Conservation (phyloP, 148 eudicot species). For the Chenopodium berlandieri region DNA sequence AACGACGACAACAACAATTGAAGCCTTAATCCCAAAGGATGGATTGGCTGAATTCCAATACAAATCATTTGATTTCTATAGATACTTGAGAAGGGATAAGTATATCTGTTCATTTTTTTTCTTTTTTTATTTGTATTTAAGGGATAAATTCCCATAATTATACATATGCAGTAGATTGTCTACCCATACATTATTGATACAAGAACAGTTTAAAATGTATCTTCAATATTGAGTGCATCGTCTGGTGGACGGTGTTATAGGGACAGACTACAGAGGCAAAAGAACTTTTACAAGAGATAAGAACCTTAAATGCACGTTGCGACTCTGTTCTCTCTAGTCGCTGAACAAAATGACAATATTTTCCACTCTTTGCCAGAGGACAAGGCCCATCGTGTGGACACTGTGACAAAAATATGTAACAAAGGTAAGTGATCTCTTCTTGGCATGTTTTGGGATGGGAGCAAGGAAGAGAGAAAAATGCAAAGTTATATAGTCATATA, state of each 20-base stretch:
- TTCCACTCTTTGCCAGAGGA: slow-evolving; percentile 73
- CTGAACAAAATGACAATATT: slow-evolving; percentile 94
- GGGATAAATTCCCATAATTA: too few species aligned
- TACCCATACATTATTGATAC: too few species aligned
- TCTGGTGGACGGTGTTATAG: not conserved
- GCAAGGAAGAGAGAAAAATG: not conserved
- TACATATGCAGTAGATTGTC: too few species aligned
- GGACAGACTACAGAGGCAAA: not conserved
- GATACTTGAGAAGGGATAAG: not conserved
- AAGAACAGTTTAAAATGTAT: not conserved
- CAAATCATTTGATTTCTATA: not conserved
- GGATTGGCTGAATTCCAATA: too few species aligned
- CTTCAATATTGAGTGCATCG: not conserved
- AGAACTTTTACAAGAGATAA: not conserved
- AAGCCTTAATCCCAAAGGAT: too few species aligned
- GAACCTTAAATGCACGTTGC: slow-evolving; percentile 84
- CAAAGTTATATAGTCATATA: slow-evolving; percentile 32
- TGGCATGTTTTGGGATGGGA: not conserved
- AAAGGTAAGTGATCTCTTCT: slow-evolving; percentile 5
- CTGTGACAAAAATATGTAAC: slow-evolving; percentile 35
- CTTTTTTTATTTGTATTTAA: too few species aligned
- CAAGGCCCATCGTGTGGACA: slow-evolving; percentile 95
- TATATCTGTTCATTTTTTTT: too few species aligned
- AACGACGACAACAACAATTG: too few species aligned
- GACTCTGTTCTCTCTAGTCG: slow-evolving; percentile 86